Evolutionary conservation across 768 basidiomycete species (phyloP).

Genomic region (Cystoderma amianthinum): DNA sequence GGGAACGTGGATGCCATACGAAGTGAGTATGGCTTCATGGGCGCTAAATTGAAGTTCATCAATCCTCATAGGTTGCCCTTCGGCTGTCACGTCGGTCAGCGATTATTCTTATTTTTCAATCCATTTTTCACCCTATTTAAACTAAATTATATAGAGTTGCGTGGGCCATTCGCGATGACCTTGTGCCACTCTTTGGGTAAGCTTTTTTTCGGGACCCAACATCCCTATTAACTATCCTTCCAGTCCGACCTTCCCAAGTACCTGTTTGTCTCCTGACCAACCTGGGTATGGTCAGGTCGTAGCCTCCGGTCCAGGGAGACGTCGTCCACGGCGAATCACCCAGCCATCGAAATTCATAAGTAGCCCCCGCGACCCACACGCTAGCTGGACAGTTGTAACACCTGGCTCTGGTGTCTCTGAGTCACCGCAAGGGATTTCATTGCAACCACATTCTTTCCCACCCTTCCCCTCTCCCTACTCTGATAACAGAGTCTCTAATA

Average conservation of each 20-base stretch:
- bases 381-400: conserved; percentile 45
- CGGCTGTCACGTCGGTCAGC: conserved; percentile 68
- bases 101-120: no score
- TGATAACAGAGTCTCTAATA: no score
- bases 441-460: conserved; percentile 1
- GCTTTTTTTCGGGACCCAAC: conserved; percentile 6
- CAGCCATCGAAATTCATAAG: conserved; percentile 25
- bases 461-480: not conserved
- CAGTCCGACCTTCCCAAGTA: conserved; percentile 79
- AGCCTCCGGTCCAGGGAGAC: conserved; percentile 48
- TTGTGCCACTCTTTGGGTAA: conserved; percentile 86
- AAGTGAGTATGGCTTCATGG: conserved; percentile 34
- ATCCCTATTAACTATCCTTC: conserved; percentile 3
- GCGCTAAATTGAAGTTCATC: conserved; percentile 3
- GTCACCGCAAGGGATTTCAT: conserved; percentile 7
- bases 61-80: conserved; percentile 56
- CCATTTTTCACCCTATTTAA: no score
- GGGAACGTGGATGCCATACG: conserved; percentile 93
- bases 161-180: conserved; percentile 81
- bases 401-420: conserved; percentile 22
- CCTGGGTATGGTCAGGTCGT: conserved; percentile 85
- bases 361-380: conserved; percentile 18
- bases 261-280: conserved; percentile 80
- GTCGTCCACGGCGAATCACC: conserved; percentile 50
- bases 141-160: conserved; percentile 79